Conservation (phyloP, 306 rosid species). For the Sesbania bispinosa region DNA sequence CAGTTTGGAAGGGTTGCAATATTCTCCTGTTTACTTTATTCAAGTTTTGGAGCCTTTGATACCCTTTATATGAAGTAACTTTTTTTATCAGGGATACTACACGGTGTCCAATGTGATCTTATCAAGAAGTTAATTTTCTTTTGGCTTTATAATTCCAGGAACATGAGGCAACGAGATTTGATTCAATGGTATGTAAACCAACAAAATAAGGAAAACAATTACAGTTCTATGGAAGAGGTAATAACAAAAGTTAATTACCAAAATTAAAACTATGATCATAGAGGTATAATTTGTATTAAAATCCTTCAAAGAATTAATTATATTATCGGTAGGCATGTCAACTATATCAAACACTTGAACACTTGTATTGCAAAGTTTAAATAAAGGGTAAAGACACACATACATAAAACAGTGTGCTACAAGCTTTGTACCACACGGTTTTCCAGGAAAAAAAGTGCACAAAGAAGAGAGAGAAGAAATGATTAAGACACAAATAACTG, state of each 20-base stretch:
- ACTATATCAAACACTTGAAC: slow-evolving; percentile 8
- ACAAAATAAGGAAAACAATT: slow-evolving; percentile 75
- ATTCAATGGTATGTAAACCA: slow-evolving; percentile 82
- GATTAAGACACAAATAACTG: no score
- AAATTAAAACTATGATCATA: slow-evolving; percentile 82
- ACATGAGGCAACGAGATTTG: slow-evolving; percentile 87
- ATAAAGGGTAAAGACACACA: no score
- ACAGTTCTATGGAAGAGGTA: slow-evolving; percentile 72
- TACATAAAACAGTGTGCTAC: no score
- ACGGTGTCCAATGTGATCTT: neutral
- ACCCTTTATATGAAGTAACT: neutral
- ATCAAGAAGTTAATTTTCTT: slow-evolving; percentile 2
- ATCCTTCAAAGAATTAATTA: neutral
- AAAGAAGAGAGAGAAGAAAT: no score
- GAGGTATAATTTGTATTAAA: slow-evolving; percentile 54
- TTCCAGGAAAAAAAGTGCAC: no score
- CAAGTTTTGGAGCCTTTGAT: neutral
- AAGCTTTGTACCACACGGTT: no score
- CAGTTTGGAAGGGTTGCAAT: no score
- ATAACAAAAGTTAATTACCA: slow-evolving; percentile 52
- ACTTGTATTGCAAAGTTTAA: slow-evolving; percentile 59
- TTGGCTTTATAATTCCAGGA: slow-evolving; percentile 42
- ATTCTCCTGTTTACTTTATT: neutral
- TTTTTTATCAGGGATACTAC: neutral
- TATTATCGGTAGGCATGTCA: slow-evolving; percentile 1